Conservation (phyloP, 2,329 filamentous ascomycete species). For the Phoma sp. region DNA sequence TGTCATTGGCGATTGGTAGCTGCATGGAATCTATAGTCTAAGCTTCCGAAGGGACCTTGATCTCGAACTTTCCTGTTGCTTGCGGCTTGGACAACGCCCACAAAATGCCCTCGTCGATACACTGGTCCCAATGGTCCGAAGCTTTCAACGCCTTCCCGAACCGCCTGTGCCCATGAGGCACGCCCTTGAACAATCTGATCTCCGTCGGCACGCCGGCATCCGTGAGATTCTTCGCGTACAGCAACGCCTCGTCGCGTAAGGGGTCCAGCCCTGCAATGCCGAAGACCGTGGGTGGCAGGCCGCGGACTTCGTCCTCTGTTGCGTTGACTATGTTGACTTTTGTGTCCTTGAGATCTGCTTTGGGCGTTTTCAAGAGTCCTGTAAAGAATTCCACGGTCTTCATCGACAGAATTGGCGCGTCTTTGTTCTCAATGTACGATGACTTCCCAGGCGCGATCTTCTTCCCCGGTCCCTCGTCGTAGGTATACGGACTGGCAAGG, state of each 20-base stretch:
- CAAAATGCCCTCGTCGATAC: constrained; percentile 52
- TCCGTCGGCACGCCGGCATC: constrained; percentile 58
- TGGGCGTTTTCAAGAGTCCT: constrained; percentile 23
- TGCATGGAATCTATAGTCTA: background rate
- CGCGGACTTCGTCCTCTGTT: constrained; percentile 48
- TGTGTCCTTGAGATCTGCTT: constrained; percentile 37
- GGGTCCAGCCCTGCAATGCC: constrained; percentile 59
- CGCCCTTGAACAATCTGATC: constrained; percentile 56
- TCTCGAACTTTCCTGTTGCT: constrained; percentile 41
- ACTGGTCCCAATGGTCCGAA: constrained; percentile 52
- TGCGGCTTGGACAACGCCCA: constrained; percentile 50
- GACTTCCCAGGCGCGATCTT: constrained; percentile 49
- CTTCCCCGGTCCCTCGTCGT: constrained; percentile 47
- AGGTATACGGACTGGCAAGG: constrained; percentile 47
- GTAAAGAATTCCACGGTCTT: constrained; percentile 45
- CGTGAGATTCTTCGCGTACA: constrained; percentile 53
- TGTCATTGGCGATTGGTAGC: background rate
- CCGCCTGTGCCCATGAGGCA: constrained; percentile 61
- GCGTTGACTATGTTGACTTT: constrained; percentile 42
- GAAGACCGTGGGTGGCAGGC: constrained; percentile 55
- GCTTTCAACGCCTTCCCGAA: constrained; percentile 51
- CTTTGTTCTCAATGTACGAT: constrained; percentile 49
- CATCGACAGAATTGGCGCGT: constrained; percentile 57
- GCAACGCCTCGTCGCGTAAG: constrained; percentile 56
- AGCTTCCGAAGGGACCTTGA: constrained; percentile 30